phyloP scores from a whole-genome alignment of 2,329 filamentous ascomycete genomes.

The Pseudogymnoascus sp. region DNA sequence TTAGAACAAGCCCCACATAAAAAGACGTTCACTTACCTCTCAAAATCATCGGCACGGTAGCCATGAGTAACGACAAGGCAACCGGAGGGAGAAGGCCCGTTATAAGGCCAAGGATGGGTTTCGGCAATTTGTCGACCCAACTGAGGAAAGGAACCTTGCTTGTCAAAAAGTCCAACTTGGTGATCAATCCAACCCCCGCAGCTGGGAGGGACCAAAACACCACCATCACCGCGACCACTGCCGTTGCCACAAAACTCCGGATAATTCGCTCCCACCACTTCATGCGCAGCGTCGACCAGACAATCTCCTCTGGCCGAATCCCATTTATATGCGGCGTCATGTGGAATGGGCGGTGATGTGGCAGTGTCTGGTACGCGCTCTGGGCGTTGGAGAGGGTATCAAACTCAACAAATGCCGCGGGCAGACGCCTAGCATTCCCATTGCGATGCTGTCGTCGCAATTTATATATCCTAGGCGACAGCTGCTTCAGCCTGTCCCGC shows the following conservation, averaged over 20 bases:
- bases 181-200: conserved; percentile 56
- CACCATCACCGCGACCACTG: conserved; percentile 49
- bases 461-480: conserved; percentile 28
- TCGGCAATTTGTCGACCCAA: conserved; percentile 52
- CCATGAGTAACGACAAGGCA: conserved; percentile 53
- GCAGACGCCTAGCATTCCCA: conserved; percentile 45
- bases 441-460: conserved; percentile 31
- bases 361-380: conserved; percentile 55
- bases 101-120: conserved; percentile 50
- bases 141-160: conserved; percentile 45
- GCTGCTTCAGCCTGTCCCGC: conserved; percentile 26
- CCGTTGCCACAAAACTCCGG: conserved; percentile 42
- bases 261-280: conserved; percentile 55
- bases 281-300: conserved; percentile 60
- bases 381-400: conserved; percentile 55
- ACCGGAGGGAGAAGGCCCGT: conserved; percentile 56
- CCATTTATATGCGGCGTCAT: conserved; percentile 56
- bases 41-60: conserved; percentile 52
- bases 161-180: conserved; percentile 53
- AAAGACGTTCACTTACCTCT: conserved; percentile 37
- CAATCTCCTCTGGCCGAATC: conserved; percentile 52
- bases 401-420: conserved; percentile 62
- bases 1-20: conserved; percentile 13
- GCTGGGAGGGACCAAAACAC: conserved; percentile 64
- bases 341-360: conserved; percentile 55